Evolutionary conservation across 768 basidiomycete species (phyloP), one percentile per base, ranked within the genome.

Genomic region (Pleurotus salmoneostramineus): DNA sequence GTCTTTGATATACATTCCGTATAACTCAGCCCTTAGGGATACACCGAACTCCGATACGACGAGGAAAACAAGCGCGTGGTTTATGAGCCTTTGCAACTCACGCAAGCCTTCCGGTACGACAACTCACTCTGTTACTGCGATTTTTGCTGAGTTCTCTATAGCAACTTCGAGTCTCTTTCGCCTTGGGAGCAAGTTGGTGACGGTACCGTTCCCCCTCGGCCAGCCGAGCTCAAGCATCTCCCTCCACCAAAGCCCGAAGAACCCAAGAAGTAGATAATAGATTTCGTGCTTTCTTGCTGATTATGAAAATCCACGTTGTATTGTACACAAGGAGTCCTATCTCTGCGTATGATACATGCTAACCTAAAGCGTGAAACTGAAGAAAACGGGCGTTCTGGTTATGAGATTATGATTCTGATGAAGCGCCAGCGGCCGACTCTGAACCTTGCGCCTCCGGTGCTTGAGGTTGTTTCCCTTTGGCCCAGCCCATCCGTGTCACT

Each of bases 11-110:
- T 10, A 42, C 47, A 35, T 59, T 46, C 55, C 56, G 50, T 15
- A 31, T 49, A 42, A 44, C 6, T 58, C 55, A 11, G 34, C 62
- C 36, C 6, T 10, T 65, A 97, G 95, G 97, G 97, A n/a, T 99
- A 98, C 73, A 94, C 93, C 6, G 97, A 99, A 73, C 83, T 98
- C 42, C 90, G 97, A 43, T 99, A 98, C 67, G 95, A 98, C 65
- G 97, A 98, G 74, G 95, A 96, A 75, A 85, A 89, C 66, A 98
- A 98, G 74, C 91, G 95, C 40, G 93, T 98, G 56, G 93, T 97
- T 36, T 97, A 98, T 66, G 97, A 99, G 71, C 97, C 97, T 36
- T 79, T 99, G 48, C 97, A 99, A 70, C 81, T 99, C 58, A 95
- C 96, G 1, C 97, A 99, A 69, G 96, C 97, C 45, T 99, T 96